Percentiles rank a stretch among this genome's conserved stretches.
phyloP scores from a whole-genome alignment of 495 filamentous ascomycete species.

The Hypomontagnella monticulosa region DNA sequence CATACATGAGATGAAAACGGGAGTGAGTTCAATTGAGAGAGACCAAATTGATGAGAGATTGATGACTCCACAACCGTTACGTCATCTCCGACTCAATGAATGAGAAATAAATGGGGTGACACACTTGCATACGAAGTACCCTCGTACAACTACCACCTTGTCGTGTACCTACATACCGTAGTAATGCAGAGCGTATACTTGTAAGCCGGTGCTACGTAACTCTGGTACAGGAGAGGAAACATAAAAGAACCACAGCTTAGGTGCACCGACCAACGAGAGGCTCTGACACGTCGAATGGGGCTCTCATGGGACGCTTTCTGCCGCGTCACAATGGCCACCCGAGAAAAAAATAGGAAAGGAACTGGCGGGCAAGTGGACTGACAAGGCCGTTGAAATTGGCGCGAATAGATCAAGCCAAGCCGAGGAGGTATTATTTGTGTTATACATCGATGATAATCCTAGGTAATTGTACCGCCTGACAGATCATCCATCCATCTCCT shows the following conservation, averaged over 20 bases:
- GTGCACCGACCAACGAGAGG: slow-evolving; percentile 16
- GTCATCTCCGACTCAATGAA: slow-evolving; percentile 32
- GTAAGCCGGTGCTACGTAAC: neutral
- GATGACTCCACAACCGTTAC: slow-evolving; percentile 36
- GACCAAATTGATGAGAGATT: too few species aligned
- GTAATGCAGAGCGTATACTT: slow-evolving; percentile 18
- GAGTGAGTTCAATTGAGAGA: slow-evolving; percentile 29
- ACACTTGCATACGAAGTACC: slow-evolving; percentile 17
- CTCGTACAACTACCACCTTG: slow-evolving; percentile 18
- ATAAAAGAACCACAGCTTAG: slow-evolving; percentile 1
- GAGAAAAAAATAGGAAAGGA: slow-evolving; percentile 6
- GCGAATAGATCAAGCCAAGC: neutral
- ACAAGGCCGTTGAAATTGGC: neutral
- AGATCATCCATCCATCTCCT: neutral
- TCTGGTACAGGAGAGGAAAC: too few species aligned
- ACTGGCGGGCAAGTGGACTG: neutral
- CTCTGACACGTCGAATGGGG: slow-evolving; percentile 16
- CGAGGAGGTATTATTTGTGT: neutral
- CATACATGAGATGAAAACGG: slow-evolving; percentile 9
- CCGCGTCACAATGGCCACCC: slow-evolving; percentile 44
- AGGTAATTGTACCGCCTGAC: slow-evolving; percentile 15
- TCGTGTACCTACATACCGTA: slow-evolving; percentile 25
- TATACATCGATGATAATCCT: too few species aligned
- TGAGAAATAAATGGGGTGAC: slow-evolving; percentile 18
- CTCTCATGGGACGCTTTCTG: slow-evolving; percentile 25